Evolutionary conservation across 192 early-diverging fungal genomes (phyloP).

Genomic region (Allomyces javanicus): DNA sequence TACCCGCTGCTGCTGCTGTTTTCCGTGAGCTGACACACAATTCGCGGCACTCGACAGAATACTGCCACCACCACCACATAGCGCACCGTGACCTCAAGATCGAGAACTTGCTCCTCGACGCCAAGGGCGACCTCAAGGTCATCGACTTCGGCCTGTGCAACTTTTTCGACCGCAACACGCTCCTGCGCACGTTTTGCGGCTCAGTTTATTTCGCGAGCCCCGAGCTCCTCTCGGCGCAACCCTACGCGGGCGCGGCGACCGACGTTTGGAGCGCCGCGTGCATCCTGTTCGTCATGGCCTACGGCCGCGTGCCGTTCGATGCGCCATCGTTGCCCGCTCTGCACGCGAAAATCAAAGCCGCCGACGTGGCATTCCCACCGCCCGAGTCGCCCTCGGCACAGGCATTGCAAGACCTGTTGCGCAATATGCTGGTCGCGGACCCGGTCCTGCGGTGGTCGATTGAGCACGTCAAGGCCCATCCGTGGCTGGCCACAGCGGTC

Average conservation of each 20-base stretch:
- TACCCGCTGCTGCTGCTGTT: too few relatives aligned
- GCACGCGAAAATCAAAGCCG: conserved; percentile 6
- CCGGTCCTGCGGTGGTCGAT: too few relatives aligned
- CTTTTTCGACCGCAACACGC: conserved; percentile 38
- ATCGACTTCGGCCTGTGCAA: conserved; percentile 89
- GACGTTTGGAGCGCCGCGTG: conserved; percentile 42
- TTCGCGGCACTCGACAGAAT: conserved; percentile 10
- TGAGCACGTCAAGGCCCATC: too few relatives aligned
- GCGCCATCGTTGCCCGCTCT: conserved; percentile 24
- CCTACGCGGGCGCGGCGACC: conserved; percentile 34
- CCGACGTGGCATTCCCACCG: too few relatives aligned
- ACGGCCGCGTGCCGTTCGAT: conserved; percentile 34
- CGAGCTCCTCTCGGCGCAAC: conserved; percentile 56
- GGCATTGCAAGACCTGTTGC: too few relatives aligned
- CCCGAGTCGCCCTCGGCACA: too few relatives aligned
- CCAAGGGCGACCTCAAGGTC: conserved; percentile 26
- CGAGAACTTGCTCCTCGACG: conserved; percentile 56
- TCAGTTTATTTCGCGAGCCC: conserved; percentile 72
- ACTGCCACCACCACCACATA: conserved; percentile 34
- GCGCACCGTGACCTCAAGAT: conserved; percentile 68
- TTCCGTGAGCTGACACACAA: too few relatives aligned
- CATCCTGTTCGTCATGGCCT: conserved; percentile 32
- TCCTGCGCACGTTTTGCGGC: conserved; percentile 77
- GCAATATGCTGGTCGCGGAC: too few relatives aligned
- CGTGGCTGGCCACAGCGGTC: too few relatives aligned